A percentile compares a stretch with the other conserved stretches of the same genome.
Conservation (phyloP, 257 asterid genomes). For the Thymus mandschuricus region DNA sequence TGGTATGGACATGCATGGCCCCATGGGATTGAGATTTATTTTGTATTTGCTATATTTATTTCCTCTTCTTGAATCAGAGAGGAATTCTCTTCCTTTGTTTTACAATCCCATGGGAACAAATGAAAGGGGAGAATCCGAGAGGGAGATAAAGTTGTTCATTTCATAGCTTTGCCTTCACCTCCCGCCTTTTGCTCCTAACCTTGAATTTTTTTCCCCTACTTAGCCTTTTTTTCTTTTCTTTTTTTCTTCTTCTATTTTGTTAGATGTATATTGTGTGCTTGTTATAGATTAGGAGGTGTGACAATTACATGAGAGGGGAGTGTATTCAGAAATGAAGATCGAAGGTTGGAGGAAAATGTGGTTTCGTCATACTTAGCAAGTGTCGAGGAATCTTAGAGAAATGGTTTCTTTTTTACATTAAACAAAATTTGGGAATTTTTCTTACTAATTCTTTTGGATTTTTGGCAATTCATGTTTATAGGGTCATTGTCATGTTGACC, state of each 20-base stretch:
- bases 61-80: neutral
- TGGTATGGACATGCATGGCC: conserved; percentile 73
- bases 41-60: too few species aligned
- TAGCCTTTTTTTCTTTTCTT: too few species aligned
- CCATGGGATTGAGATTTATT: conserved; percentile 56
- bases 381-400: too few species aligned
- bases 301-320: neutral
- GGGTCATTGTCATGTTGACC: too few species aligned
- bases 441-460: too few species aligned
- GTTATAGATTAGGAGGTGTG: neutral
- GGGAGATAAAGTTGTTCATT: conserved; percentile 26
- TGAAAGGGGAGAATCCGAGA: conserved; percentile 23
- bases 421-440: too few species aligned
- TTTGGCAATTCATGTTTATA: too few species aligned
- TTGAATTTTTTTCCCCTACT: neutral
- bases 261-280: too few species aligned
- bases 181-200: conserved; percentile 52
- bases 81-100: conserved; percentile 21
- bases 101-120: conserved; percentile 49
- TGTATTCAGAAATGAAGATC: neutral
- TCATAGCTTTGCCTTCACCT: conserved; percentile 24
- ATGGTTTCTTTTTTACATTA: too few species aligned
- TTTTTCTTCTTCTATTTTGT: too few species aligned
- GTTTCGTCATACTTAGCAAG: too few species aligned
- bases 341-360: too few species aligned